Base-by-base conservation (phyloP, 768 basidiomycete genomes). In the Clavaria fumosa region DNA sequence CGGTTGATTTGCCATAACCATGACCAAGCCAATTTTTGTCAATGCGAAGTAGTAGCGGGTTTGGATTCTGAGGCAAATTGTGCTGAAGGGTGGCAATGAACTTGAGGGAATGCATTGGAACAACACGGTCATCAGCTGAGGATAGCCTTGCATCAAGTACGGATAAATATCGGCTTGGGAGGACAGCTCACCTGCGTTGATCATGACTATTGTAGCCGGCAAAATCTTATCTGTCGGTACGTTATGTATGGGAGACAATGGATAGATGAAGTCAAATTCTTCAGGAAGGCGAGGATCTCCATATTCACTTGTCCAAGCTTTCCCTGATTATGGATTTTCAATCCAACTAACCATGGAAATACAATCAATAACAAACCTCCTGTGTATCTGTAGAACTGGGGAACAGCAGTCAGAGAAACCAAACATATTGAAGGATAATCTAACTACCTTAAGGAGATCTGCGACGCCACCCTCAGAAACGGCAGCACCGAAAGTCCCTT, bases 61-160 rank as follows among this genome's bases (percentile, higher is more conserved):
- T 57, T 0, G 71, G 69, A 52, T 85, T 88, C 32, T 72, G 47
- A 1, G 78, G 64, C 1, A 71, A 55, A 1, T 55, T 58, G 50
- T 86, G 57, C 50, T 89, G 84, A 24, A 86, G 59, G n/a, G 73
- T 72, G 11, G 85, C 85, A 0, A 77, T 75, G 35, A 73, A 65
- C 56, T 89, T 89, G 69, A 81, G 85, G 6, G 82, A 81, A 55
- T 86, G 85, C 51, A 83, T 60, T 1, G 82, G 81, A 4, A 86
- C 82, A n/a, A 88, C 84, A 23, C 84, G 76, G 48, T 84, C 81
- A 46, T 86, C 84, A 44, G 83, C 81, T 83, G 27, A 31, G 7
- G 22, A 34, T 33, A 20, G 33, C 33, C 10, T 30, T 31, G 32
- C 15, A 28, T 9, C 26, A 28, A n/a, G 14, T 28, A 28, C 26